Percentiles rank a stretch among this genome's conserved stretches.
Conservation (phyloP, 1,284 basidiomycete genomes). For the Boletellus deceptivus region DNA sequence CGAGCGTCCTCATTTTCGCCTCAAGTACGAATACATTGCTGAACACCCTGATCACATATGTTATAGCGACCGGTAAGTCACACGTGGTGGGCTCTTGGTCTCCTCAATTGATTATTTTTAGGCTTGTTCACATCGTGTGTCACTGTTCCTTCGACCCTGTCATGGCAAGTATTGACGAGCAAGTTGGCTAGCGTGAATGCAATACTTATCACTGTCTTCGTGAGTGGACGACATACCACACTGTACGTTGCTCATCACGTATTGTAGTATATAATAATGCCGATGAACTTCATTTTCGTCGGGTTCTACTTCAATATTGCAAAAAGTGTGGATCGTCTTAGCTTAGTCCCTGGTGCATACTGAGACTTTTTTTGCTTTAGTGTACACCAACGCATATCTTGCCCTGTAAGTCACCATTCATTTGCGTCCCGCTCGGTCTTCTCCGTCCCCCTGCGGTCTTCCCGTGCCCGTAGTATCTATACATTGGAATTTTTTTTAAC, state of each 20-base stretch:
- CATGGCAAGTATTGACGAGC: neutral
- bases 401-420: conserved; percentile 11
- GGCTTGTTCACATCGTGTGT: too few relatives aligned
- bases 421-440: too few relatives aligned
- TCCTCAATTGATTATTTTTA: neutral
- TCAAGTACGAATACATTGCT: conserved; percentile 46
- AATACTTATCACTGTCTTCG: conserved; percentile 41
- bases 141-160: neutral
- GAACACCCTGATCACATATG: conserved; percentile 41
- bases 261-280: conserved; percentile 19
- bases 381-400: conserved; percentile 21
- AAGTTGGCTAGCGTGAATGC: conserved; percentile 41
- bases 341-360: neutral
- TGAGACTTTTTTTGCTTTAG: neutral
- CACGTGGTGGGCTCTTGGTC: too few relatives aligned
- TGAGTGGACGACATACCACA: conserved; percentile 10
- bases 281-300: conserved; percentile 18
- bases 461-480: neutral
- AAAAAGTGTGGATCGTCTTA: too few relatives aligned
- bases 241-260: neutral
- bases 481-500: too few relatives aligned
- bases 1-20: neutral
- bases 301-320: conserved; percentile 3
- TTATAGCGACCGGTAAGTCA: conserved; percentile 43
- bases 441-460: too few relatives aligned